phyloP scores from a whole-genome alignment of 1,284 basidiomycete genomes.

The Cryptococcus sp. region DNA sequence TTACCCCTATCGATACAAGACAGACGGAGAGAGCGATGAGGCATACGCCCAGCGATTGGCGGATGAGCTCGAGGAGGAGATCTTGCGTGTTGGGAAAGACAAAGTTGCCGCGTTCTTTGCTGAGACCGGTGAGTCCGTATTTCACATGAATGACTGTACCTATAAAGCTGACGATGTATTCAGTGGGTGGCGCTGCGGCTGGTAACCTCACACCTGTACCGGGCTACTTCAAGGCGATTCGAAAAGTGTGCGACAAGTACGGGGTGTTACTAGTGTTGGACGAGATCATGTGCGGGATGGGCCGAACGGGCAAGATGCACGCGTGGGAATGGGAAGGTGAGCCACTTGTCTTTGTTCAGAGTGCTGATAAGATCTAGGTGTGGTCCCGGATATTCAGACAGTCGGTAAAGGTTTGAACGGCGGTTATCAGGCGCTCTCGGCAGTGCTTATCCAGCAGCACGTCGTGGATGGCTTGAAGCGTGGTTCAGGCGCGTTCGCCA shows the following conservation, averaged over 20 bases:
- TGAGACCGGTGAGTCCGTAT: conserved; percentile 61
- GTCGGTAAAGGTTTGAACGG: conserved; percentile 84
- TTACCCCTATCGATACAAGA: conserved; percentile 75
- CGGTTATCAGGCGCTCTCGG: conserved; percentile 81
- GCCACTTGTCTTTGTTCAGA: conserved; percentile 31
- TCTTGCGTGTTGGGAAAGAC: conserved; percentile 72
- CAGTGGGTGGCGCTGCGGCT: conserved; percentile 71
- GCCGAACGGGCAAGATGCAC: conserved; percentile 72
- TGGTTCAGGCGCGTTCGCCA: conserved; percentile 62
- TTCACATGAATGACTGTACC: too few relatives aligned
- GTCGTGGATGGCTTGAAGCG: conserved; percentile 69
- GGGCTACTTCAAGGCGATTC: conserved; percentile 63
- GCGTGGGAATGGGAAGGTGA: conserved; percentile 81
- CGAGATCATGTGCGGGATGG: conserved; percentile 85
- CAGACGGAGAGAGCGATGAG: conserved; percentile 67
- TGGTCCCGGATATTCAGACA: conserved; percentile 73
- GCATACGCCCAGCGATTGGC: conserved; percentile 72
- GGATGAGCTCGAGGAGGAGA: conserved; percentile 78
- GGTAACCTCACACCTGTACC: conserved; percentile 55
- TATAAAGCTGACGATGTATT: neutral
- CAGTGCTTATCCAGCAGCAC: conserved; percentile 69
- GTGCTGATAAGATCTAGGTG: conserved; percentile 14
- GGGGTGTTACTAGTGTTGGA: conserved; percentile 83
- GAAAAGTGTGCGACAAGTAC: conserved; percentile 80
- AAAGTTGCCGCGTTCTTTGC: conserved; percentile 60